Conservation (phyloP, 2,329 filamentous ascomycete genomes). For the Fusarium clavum region DNA sequence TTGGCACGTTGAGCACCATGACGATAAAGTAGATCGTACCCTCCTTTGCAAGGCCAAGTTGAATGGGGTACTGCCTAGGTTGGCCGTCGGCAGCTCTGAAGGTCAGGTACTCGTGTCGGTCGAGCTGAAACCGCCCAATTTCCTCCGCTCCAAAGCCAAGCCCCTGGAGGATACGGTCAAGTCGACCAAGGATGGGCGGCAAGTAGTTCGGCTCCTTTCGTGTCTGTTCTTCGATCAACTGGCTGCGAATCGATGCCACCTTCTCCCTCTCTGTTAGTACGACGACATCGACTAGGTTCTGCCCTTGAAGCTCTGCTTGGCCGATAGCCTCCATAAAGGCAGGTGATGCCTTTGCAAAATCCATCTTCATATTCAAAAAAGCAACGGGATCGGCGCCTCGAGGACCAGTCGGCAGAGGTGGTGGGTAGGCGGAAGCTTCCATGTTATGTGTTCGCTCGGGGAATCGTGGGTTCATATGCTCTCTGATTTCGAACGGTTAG, state of each 20-base stretch:
- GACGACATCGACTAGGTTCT: constrained; percentile 67
- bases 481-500: constrained; percentile 64
- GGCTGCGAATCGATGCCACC: constrained; percentile 61
- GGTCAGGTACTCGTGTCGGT: constrained; percentile 66
- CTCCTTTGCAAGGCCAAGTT: constrained; percentile 68
- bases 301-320: constrained; percentile 58
- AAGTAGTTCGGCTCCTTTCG: constrained; percentile 71
- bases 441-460: constrained; percentile 62
- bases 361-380: constrained; percentile 69
- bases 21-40: constrained; percentile 73
- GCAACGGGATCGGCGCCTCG: constrained; percentile 64
- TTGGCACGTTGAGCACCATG: constrained; percentile 56
- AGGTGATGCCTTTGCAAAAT: constrained; percentile 67
- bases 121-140: constrained; percentile 62
- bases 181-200: constrained; percentile 70
- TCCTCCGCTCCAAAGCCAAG: constrained; percentile 67
- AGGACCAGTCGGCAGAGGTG: constrained; percentile 56
- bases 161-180: constrained; percentile 65
- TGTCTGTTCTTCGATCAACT: constrained; percentile 68
- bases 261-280: constrained; percentile 64
- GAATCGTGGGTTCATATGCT: constrained; percentile 61
- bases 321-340: constrained; percentile 68
- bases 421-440: constrained; percentile 63
- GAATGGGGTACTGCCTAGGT: constrained; percentile 61
- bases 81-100: constrained; percentile 66